Conservation (phyloP, 768 basidiomycete species). For the Paxillus rubicundulus region DNA sequence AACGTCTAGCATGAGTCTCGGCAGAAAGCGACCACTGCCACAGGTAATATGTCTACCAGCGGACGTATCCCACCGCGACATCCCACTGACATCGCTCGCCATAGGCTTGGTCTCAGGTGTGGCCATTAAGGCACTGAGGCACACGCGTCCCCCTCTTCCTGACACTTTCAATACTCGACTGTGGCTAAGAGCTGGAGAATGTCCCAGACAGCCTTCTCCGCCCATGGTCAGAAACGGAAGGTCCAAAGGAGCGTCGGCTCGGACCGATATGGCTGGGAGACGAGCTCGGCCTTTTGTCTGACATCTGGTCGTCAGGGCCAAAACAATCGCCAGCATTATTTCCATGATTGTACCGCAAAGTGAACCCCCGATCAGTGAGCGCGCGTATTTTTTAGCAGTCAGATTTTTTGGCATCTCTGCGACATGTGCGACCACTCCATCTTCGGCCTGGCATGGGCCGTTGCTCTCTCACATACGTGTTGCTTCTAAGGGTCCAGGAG, state of each 20-base stretch:
- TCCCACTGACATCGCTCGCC: background rate
- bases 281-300: slow-evolving; percentile 8
- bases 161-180: background rate
- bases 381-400: slow-evolving; percentile 2
- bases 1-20: background rate
- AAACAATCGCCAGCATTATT: slow-evolving; percentile 10
- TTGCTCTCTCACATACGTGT: background rate
- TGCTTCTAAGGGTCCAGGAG: background rate
- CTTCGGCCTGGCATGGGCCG: background rate
- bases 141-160: background rate
- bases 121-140: background rate
- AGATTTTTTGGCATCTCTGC: background rate
- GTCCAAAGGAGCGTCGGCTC: slow-evolving; percentile 11
- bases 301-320: slow-evolving; percentile 17
- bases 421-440: background rate
- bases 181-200: no score
- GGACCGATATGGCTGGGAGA: slow-evolving; percentile 6
- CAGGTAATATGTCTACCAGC: background rate
- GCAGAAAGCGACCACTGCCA: slow-evolving; percentile 15
- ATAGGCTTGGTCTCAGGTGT: background rate
- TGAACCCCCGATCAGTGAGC: background rate
- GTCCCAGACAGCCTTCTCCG: no score
- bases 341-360: slow-evolving; percentile 6
- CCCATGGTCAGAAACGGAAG: slow-evolving; percentile 8
- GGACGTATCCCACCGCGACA: background rate